Conservation (phyloP, 768 basidiomycete genomes). For the Pisolithus orientalis region DNA sequence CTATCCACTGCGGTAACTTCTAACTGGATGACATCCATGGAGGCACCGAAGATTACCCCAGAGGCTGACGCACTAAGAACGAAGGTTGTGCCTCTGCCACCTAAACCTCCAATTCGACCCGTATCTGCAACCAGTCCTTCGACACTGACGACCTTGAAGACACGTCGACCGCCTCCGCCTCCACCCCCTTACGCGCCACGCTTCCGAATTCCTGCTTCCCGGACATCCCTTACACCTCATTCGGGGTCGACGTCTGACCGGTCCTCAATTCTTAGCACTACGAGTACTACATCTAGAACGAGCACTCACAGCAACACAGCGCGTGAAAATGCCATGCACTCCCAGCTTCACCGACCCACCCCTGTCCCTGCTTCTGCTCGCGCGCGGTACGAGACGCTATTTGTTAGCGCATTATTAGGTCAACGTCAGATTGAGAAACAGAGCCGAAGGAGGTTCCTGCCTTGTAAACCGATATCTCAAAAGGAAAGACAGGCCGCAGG, state of each 20-base stretch:
- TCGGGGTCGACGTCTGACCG: conserved; percentile 50
- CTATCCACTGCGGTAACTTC: conserved; percentile 41
- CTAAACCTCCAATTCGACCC: conserved; percentile 26
- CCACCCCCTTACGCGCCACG: conserved; percentile 31
- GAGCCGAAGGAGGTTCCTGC: conserved; percentile 18
- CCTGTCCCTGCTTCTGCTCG: conserved; percentile 63
- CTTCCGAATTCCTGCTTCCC: conserved; percentile 28
- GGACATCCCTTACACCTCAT: conserved; percentile 31
- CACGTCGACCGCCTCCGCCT: conserved; percentile 38
- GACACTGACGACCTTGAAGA: conserved; percentile 29
- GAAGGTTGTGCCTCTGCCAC: conserved; percentile 17
- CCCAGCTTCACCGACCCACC: conserved; percentile 45
- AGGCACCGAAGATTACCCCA: conserved; percentile 24
- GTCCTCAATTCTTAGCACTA: conserved; percentile 52
- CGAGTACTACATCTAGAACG: conserved; percentile 34
- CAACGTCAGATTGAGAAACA: conserved; percentile 34
- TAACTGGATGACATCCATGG: conserved; percentile 47
- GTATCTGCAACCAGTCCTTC: conserved; percentile 33
- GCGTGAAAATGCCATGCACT: conserved; percentile 12
- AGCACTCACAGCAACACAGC: conserved; percentile 26
- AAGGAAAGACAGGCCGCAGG: conserved; percentile 55
- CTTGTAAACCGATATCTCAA: conserved; percentile 28
- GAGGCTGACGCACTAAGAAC: conserved; percentile 31
- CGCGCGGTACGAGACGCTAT: conserved; percentile 62
- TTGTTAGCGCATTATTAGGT: conserved; percentile 52